Evolutionary conservation across 2,329 filamentous ascomycete genomes (phyloP), one percentile per base, ranked within the genome.

Genomic region (Graphilbum fragrans): DNA sequence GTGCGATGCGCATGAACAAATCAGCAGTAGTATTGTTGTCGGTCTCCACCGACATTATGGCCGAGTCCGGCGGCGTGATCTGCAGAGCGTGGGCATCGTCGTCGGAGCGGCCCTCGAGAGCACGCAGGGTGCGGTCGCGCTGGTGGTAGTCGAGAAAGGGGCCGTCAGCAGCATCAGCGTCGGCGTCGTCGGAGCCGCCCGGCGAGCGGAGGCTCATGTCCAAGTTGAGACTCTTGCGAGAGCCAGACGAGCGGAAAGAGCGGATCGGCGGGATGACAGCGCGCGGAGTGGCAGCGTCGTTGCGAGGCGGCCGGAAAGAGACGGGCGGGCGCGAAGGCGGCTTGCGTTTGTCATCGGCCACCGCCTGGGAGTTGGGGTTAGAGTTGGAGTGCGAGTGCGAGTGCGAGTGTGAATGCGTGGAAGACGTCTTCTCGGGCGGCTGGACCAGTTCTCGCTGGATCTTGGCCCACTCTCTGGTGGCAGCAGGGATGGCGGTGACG

Each of bases 21-120:
- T 78, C 74, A 32, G 70, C 70, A 4, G 65, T n/a, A n/a, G n/a
- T n/a, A n/a, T n/a, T 71, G 47, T 75, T 73, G 41, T 77, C 73
- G 34, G 57, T 60, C 39, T 70, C 64, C 12, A 52, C 54, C 36
- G 51, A 58, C 47, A 50, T 57, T 49, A 47, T 57, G 38, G 57
- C 58, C 2, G 64, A 63, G 44, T 63, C 57, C 18, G 62, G 60
- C 7, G 63, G 61, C n/a, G 64, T 63, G 49, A 60, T 58, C 21
- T 61, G 61, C 37, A 55, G 50, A 38, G 50, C 50, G 27, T n/a
- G n/a, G n/a, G n/a, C n/a, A n/a, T 63, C 61, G 38, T 63, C 59
- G 25, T 59, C 58, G 32, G 48, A 48, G 20, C 59, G 58, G 31
- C 67, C 70, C 48, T 77, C 72, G 20, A 74, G 58, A 29, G 66